Percentiles rank a stretch among this genome's conserved stretches.
phyloP scores from a whole-genome alignment of 1,284 basidiomycete species.

The Tilletiopsis washingtonensis region DNA sequence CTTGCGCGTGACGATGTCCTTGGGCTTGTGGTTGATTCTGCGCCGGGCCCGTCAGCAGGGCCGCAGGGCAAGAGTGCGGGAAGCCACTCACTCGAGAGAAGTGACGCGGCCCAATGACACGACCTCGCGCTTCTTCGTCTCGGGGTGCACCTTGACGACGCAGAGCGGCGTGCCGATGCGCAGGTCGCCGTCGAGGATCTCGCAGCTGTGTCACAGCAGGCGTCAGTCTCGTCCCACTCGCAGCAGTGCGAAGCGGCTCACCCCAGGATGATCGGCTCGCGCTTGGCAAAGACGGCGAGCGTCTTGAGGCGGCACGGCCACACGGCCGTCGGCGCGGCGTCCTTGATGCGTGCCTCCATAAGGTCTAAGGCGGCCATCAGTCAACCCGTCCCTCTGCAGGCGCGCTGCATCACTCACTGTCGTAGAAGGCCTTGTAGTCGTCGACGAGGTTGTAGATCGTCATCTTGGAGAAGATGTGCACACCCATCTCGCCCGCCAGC shows the following conservation, averaged over 20 bases:
- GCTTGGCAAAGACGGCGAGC: slow-evolving; percentile 87
- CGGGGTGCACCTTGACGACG: slow-evolving; percentile 80
- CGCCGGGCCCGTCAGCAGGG: too few relatives aligned
- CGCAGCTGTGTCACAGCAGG: too few relatives aligned
- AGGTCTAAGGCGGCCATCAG: too few relatives aligned
- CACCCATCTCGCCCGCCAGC: slow-evolving; percentile 85
- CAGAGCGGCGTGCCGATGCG: slow-evolving; percentile 93
- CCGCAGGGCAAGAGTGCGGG: too few relatives aligned
- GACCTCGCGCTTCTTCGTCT: slow-evolving; percentile 81
- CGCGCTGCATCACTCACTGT: too few relatives aligned
- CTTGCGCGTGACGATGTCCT: slow-evolving; percentile 76
- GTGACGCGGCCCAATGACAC: slow-evolving; percentile 90
- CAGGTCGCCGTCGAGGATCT: slow-evolving; percentile 81
- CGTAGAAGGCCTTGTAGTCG: slow-evolving; percentile 92
- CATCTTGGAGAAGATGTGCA: slow-evolving; percentile 90
- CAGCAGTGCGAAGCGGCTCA: too few relatives aligned
- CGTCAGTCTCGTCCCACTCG: too few relatives aligned
- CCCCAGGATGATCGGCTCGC: slow-evolving; percentile 93
- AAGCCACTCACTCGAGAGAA: slow-evolving; percentile 52
- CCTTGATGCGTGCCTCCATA: slow-evolving; percentile 79
- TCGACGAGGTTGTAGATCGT: slow-evolving; percentile 99
- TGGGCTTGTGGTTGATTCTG: slow-evolving; percentile 44
- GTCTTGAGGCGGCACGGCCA: slow-evolving; percentile 94
- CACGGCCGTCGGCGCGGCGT: slow-evolving; percentile 87
- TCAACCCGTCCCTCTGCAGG: too few relatives aligned